phyloP scores from a whole-genome alignment of 1,139 yeast species.

The Hyphopichia khmerensis region DNA sequence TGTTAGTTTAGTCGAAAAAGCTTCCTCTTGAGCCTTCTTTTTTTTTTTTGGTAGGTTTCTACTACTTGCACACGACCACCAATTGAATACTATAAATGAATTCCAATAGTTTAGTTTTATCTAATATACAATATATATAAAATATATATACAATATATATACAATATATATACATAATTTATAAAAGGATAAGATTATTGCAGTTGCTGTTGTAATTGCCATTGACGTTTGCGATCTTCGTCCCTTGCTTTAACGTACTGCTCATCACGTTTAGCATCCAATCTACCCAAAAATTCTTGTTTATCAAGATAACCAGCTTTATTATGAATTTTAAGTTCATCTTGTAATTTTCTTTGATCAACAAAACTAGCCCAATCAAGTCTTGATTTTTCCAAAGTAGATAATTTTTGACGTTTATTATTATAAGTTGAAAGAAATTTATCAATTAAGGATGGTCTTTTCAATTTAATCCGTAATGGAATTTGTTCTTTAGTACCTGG shows the following conservation, averaged over 20 bases:
- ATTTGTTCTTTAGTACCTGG: slow-evolving; percentile 31
- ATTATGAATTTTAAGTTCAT: slow-evolving; percentile 76
- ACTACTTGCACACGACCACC: too few relatives aligned
- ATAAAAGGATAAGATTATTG: neutral
- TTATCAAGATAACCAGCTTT: slow-evolving; percentile 84
- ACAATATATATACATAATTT: neutral
- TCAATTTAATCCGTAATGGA: slow-evolving; percentile 44
- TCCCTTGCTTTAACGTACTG: slow-evolving; percentile 60
- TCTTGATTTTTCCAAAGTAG: slow-evolving; percentile 89
- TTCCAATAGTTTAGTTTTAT: too few relatives aligned
- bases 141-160: neutral
- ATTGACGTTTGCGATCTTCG: slow-evolving; percentile 30
- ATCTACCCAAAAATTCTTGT: slow-evolving; percentile 83
- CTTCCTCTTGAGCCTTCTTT: slow-evolving; percentile 1
- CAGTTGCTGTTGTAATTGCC: slow-evolving; percentile 22
- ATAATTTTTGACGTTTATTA: slow-evolving; percentile 59
- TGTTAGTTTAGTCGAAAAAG: neutral
- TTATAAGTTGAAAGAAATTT: slow-evolving; percentile 39
- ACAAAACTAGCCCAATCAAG: slow-evolving; percentile 96
- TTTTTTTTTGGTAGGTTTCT: too few relatives aligned
- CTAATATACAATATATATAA: too few relatives aligned
- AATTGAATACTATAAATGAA: too few relatives aligned
- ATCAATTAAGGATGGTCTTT: slow-evolving; percentile 76
- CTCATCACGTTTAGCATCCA: slow-evolving; percentile 64
- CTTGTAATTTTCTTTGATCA: slow-evolving; percentile 78